Base-by-base conservation (phyloP, 352 stramenopile genomes). In the Nothophytophthora sp. region DNA sequence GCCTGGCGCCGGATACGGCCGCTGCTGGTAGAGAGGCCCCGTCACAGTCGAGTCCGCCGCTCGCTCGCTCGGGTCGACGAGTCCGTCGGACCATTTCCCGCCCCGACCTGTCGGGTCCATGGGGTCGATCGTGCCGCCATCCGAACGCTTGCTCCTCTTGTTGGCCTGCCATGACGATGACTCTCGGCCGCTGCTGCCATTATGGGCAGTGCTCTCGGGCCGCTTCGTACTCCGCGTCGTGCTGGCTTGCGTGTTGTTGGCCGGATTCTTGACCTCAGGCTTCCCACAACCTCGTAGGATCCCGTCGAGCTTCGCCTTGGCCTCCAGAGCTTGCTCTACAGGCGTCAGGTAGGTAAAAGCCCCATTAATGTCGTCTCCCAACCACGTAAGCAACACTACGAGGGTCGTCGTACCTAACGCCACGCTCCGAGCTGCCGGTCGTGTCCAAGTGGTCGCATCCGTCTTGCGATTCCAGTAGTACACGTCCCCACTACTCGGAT, bases 381-480 rank as follows among this genome's bases (percentile, higher is more conserved):
- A 45, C 32, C 13, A 8, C 11, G 5, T 5, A 20, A 42, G 10
- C 9, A 16, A 39, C 27, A 34, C 8, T 18, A 12, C 43, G 5
- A 38, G 20, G 5, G 60, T 15, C 4, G 19, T 45, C 47, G 42
- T 55, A 92, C 81, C 54, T 20, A 90, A 61, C n/a, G 74, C 76
- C 11, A 86, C 74, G 15, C 55, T 77, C 40, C 60, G 46, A 29
- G 66, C 63, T 36, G 65, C 54, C 0, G 81, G 83, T 27, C 65
- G 64, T 16, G 62, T 83, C 83, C 80, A 93, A 13, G 78, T 81
- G 23, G 83, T 91, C 46, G 87, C 79, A n/a, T 83, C 77, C 23
- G 80, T 85, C n/a, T 69, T 58, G 9, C 58, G 62, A 61, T 93
- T 85, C 83, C 83, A 93, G 42, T 79, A 93, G 64, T 91, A 93